Base-by-base conservation (phyloP, 768 basidiomycete genomes). In the Lentinula raphanica region DNA sequence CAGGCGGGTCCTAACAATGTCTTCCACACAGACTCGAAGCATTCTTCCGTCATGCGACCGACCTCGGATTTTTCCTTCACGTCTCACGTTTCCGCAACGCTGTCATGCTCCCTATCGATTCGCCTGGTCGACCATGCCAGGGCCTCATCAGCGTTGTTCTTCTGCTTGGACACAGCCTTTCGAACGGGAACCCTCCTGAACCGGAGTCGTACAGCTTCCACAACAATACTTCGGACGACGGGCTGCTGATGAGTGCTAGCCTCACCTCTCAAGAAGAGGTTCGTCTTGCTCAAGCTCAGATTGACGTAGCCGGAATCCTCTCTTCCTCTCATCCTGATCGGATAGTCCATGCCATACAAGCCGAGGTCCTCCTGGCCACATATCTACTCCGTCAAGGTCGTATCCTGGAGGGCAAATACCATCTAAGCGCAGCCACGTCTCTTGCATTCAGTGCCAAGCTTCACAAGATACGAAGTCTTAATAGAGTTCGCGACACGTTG, bases 51-150 rank as follows among this genome's bases (percentile, higher is more conserved):
- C 77, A 88, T 63, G 76, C 80, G 0, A 67, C 73, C 35, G 78
- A 84, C 62, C 76, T 88, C 58, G 86, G 85, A 5, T 83, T 90
- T 64, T 91, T 90, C 68, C 79, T 92, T 56, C 69, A 76, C 58
- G 63, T 68, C 5, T 56, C 75, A 9, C 76, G 83, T 36, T 79
- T 86, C 60, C 78, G 78, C 42, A 71, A 73, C 35, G 68, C 76
- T 3, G 69, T 74, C 6, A 73, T 87, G 49, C 76, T 77, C 46
- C 73, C 78, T 2, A 74, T 83, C 46, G 76, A 80, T 0, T 75
- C 79, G 44, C 71, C 74, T 4, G 71, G 76, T 44, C 69, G 79
- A 5, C 80, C 81, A 27, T 70, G 79, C 4, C 77, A 78, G 11
- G 79, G 79, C 4, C 69, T 86, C 4, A 71, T 80, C 32, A 79